Conservation (phyloP, 768 basidiomycete species). For the Lentinula sp. region DNA sequence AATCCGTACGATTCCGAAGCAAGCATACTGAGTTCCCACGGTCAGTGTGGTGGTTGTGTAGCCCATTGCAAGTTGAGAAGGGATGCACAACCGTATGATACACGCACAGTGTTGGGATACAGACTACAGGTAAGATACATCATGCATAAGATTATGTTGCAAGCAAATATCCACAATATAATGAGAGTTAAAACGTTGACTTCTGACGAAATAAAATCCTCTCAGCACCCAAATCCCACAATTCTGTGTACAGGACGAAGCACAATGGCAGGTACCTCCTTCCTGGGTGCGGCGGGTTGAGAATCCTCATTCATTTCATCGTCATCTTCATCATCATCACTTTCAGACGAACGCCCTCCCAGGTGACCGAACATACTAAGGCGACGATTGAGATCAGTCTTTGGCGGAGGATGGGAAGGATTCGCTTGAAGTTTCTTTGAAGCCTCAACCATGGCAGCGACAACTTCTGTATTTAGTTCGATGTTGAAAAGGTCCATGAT, state of each 20-base stretch:
- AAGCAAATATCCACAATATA: background rate
- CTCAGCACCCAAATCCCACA: conserved; percentile 40
- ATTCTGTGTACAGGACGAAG: conserved; percentile 53
- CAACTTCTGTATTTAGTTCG: conserved; percentile 60
- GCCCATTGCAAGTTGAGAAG: too few species aligned
- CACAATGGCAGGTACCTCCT: conserved; percentile 46
- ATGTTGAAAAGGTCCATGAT: conserved; percentile 90
- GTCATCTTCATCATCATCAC: conserved; percentile 53
- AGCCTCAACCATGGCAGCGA: conserved; percentile 47
- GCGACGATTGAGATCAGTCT: conserved; percentile 40
- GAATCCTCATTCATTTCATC: conserved; percentile 34
- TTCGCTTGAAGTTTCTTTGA: conserved; percentile 44
- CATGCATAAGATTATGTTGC: background rate
- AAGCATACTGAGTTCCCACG: too few species aligned
- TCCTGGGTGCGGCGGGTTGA: conserved; percentile 26
- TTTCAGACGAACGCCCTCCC: conserved; percentile 49
- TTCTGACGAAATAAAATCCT: background rate
- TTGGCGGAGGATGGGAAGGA: conserved; percentile 34
- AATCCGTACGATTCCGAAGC: background rate
- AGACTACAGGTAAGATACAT: background rate
- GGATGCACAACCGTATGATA: background rate
- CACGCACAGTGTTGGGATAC: background rate
- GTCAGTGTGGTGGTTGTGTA: too few species aligned
- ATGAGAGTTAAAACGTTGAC: too few species aligned
- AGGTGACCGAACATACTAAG: conserved; percentile 58